A percentile compares a stretch with the other conserved stretches of the same genome.
phyloP scores from a whole-genome alignment of 2,329 filamentous ascomycete genomes.

The Colletotrichum karsti region DNA sequence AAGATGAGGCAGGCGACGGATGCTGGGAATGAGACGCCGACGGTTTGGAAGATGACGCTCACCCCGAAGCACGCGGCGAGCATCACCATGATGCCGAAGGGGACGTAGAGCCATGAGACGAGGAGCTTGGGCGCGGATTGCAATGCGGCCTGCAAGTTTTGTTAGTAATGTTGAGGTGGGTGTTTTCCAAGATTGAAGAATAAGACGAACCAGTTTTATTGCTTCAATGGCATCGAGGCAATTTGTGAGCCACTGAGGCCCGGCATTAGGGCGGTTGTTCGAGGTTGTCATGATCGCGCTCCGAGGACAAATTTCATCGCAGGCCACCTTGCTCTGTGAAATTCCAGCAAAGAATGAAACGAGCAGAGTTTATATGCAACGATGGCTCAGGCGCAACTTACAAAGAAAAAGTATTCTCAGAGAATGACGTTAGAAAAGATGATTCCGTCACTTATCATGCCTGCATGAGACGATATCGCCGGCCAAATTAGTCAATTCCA shows the following conservation, averaged over 20 bases:
- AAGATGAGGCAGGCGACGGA: slow-evolving; percentile 67
- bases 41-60: slow-evolving; percentile 51
- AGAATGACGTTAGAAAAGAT: background rate
- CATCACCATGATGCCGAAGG: slow-evolving; percentile 50
- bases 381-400: background rate
- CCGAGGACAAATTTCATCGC: background rate
- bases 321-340: background rate
- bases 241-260: background rate
- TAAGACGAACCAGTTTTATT: slow-evolving; percentile 15
- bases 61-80: slow-evolving; percentile 53
- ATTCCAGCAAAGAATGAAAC: fast-evolving
- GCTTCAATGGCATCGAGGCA: background rate
- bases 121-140: slow-evolving; percentile 34
- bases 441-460: background rate
- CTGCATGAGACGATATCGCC: background rate
- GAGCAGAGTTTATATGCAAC: background rate
- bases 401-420: background rate
- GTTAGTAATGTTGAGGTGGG: fast-evolving
- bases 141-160: background rate
- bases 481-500: background rate
- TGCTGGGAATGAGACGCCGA: slow-evolving; percentile 64
- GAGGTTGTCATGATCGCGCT: background rate
- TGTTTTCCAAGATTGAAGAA: background rate
- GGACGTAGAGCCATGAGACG: slow-evolving; percentile 60
- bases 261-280: background rate